Conservation (phyloP, 192 early-diverging fungal species). For the Umbelopsis sp. region DNA sequence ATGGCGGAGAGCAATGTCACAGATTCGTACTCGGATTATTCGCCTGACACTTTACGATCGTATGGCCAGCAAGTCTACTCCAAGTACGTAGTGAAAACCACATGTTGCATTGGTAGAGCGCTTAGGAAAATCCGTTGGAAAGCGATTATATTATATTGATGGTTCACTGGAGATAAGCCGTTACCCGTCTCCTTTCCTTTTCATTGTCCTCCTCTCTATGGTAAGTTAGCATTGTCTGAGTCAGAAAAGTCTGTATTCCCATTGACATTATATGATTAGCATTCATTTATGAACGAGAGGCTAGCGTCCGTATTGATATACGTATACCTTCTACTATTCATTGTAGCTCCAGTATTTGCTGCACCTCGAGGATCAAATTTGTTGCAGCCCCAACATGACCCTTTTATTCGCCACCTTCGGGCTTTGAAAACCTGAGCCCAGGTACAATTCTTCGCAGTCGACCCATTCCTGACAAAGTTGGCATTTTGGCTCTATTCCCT, state of each 20-base stretch:
- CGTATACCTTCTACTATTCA: neutral
- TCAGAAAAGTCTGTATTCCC: neutral
- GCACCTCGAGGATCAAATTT: neutral
- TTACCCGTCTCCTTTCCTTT: neutral
- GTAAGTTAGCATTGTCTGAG: neutral
- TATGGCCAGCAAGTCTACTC: neutral
- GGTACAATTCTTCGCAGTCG: neutral
- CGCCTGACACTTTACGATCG: neutral
- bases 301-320: neutral
- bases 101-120: neutral
- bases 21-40: neutral
- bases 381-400: neutral
- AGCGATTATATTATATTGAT: neutral
- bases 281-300: neutral
- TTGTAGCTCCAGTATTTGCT: neutral
- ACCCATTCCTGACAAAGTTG: neutral
- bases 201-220: neutral
- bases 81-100: neutral
- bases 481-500: conserved; percentile 1
- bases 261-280: neutral
- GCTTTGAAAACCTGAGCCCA: neutral
- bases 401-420: neutral
- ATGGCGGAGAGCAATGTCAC: neutral
- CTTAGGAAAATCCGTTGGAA: too few species aligned
- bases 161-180: neutral